These are phyloP conservation scores for Yamadazyma atlantica DNA, from an alignment of 1,139 yeast species.

Conservation along the genomic window DNA sequence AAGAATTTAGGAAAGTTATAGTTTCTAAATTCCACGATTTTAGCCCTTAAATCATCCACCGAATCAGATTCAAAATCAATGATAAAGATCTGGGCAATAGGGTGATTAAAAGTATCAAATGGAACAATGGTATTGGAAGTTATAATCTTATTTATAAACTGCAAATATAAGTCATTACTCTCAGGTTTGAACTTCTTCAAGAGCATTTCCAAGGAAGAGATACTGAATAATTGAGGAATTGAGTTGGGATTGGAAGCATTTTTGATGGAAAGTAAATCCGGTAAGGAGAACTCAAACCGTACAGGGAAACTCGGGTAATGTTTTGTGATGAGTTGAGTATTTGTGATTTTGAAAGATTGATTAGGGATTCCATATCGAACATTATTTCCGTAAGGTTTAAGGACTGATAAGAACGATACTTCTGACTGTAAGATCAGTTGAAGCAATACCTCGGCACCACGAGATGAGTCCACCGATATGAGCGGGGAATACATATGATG, in stretches of 20 bases:
- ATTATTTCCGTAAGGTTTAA: conserved; percentile 49
- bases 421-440: conserved; percentile 33
- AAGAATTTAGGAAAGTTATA: conserved; percentile 55
- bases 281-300: conserved; percentile 43
- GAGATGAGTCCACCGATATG: conserved; percentile 54
- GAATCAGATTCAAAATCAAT: conserved; percentile 52
- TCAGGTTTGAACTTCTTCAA: conserved; percentile 20
- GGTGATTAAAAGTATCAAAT: conserved; percentile 89
- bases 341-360: conserved; percentile 40
- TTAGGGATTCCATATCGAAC: conserved; percentile 39
- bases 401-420: conserved; percentile 34
- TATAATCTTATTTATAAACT: conserved; percentile 59
- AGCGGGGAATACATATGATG: conserved; percentile 59
- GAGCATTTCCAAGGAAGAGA: conserved; percentile 38
- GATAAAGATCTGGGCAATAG: conserved; percentile 74
- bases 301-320: conserved; percentile 46
- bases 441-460: conserved; percentile 48
- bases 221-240: conserved; percentile 37
- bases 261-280: conserved; percentile 38
- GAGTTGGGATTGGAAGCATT: conserved; percentile 16
- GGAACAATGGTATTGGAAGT: conserved; percentile 67
- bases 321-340: conserved; percentile 43
- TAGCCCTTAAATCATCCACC: conserved; percentile 41
- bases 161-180: conserved; percentile 47
- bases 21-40: conserved; percentile 45